Evolutionary conservation across 768 basidiomycete species (phyloP), one percentile per base, ranked within the genome.

Genomic region (Tricholoma sp.): DNA sequence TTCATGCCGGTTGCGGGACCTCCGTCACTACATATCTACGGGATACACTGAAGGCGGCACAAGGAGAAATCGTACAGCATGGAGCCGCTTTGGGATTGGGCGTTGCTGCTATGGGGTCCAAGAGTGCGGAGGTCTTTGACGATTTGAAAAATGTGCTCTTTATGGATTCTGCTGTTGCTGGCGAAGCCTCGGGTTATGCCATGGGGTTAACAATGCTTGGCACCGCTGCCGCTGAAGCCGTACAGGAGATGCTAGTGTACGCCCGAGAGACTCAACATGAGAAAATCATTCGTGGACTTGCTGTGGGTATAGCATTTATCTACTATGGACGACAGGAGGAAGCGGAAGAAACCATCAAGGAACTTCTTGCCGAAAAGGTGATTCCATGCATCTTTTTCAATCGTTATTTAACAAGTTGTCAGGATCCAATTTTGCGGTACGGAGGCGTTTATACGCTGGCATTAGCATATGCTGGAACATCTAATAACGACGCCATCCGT

Each of bases 191-290:
- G 39, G 97, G 97, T 12, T 98, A 92, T 71, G 90, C 95, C 1
- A 98, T 99, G 95, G 97, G 97, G 32, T 78, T 99, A 53, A 84
- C 98, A 66, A 98, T 98, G 95, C 81, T 99, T 6, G 97, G 94
- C n/a, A 94, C 93, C 2, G 94, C 85, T 13, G 86, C 85, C 42
- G 76, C 79, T 29, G 86, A 83, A 36, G 84, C 85, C 53, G 84
- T 94, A 34, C 87, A 91, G 29, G 97, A 99, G 74, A 98, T 98
- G 96, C 76, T 98, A 55, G 83, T 88, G 52, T 99, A 99, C 66
- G 94, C 97, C 29, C 84, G 89, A 54, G 97, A 99, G 68, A 99
- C 97, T 1, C 94, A 97, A 66, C 97, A 98, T 68, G 97, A 99
- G 76, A 99, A 98, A 77, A 98, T 98, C 66, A 98, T 98, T 54